phyloP scores from a whole-genome alignment of 208 protist species.

The Wallacemonas sp. region DNA sequence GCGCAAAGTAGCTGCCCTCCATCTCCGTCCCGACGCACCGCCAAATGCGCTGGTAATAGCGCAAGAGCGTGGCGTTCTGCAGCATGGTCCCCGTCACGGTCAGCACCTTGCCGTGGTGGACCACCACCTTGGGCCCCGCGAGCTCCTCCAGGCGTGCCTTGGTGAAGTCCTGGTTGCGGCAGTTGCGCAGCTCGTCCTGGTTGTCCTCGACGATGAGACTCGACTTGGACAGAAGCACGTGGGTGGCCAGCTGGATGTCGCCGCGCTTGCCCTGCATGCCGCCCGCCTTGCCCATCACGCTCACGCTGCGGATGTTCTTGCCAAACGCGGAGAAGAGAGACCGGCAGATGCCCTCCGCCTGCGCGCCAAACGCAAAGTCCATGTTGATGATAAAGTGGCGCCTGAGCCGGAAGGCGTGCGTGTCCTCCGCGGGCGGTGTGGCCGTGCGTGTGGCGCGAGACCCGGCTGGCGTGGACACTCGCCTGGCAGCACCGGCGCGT shows the following conservation, averaged over 20 bases:
- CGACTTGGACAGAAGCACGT: conserved; percentile 86
- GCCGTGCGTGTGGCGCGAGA: too few relatives aligned
- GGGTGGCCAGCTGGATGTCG: conserved; percentile 86
- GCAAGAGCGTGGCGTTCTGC: conserved; percentile 79
- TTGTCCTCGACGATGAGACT: conserved; percentile 83
- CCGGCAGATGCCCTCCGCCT: conserved; percentile 83
- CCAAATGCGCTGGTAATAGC: conserved; percentile 86
- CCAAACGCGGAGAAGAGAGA: conserved; percentile 85
- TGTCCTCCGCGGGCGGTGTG: not conserved
- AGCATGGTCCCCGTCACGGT: conserved; percentile 88
- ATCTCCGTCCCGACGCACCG: conserved; percentile 87
- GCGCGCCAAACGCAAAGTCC: conserved; percentile 91
- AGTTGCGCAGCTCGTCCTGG: conserved; percentile 83
- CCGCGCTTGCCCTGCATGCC: conserved; percentile 84
- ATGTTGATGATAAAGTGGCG: conserved; percentile 91
- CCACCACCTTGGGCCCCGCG: conserved; percentile 41
- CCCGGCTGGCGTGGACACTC: too few relatives aligned
- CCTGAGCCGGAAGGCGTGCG: conserved; percentile 24
- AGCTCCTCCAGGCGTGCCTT: conserved; percentile 53
- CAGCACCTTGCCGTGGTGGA: conserved; percentile 80
- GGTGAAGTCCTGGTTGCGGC: conserved; percentile 79
- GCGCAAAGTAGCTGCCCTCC: conserved; percentile 89
- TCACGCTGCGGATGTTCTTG: conserved; percentile 80
- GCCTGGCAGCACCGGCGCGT: not conserved
- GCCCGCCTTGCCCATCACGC: conserved; percentile 89